phyloP scores from a whole-genome alignment of 1,284 basidiomycete species.

The Coniferiporia sulphurascens region DNA sequence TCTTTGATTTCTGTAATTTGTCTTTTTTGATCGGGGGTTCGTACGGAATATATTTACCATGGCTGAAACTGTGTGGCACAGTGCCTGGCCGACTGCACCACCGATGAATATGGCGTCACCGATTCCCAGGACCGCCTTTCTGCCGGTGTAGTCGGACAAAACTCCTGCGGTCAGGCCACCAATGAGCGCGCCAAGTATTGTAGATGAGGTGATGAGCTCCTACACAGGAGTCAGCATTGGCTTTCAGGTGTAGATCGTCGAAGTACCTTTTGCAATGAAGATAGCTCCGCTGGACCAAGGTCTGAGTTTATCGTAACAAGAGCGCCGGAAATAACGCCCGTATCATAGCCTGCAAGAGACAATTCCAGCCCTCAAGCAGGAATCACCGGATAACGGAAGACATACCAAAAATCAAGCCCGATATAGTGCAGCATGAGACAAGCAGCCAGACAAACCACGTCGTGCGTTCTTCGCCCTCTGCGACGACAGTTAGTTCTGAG shows the following conservation, averaged over 20 bases:
- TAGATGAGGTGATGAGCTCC: slow-evolving; percentile 80
- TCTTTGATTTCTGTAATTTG: neutral
- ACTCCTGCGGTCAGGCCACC: slow-evolving; percentile 70
- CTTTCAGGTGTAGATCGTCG: neutral
- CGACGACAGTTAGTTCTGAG: slow-evolving; percentile 54
- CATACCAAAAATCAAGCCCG: slow-evolving; percentile 72
- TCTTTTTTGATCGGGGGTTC: neutral
- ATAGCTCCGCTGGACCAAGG: slow-evolving; percentile 54
- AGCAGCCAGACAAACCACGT: slow-evolving; percentile 71
- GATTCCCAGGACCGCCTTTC: slow-evolving; percentile 60
- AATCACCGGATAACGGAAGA: slow-evolving; percentile 10
- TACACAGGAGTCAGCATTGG: slow-evolving; percentile 25
- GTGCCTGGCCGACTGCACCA: slow-evolving; percentile 67
- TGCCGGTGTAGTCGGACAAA: slow-evolving; percentile 69
- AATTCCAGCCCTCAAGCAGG: neutral
- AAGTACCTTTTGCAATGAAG: slow-evolving; percentile 59
- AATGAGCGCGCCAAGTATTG: slow-evolving; percentile 73
- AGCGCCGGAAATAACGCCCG: slow-evolving; percentile 74
- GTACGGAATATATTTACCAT: slow-evolving; percentile 45
- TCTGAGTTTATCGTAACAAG: slow-evolving; percentile 70
- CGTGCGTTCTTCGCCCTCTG: slow-evolving; percentile 66
- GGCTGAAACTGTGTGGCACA: slow-evolving; percentile 60
- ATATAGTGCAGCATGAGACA: slow-evolving; percentile 62
- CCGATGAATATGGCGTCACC: slow-evolving; percentile 75
- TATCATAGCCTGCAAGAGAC: slow-evolving; percentile 62